Evolutionary conservation across 2,329 filamentous ascomycete genomes (phyloP).

Genomic region (Fonsecaea monophora): DNA sequence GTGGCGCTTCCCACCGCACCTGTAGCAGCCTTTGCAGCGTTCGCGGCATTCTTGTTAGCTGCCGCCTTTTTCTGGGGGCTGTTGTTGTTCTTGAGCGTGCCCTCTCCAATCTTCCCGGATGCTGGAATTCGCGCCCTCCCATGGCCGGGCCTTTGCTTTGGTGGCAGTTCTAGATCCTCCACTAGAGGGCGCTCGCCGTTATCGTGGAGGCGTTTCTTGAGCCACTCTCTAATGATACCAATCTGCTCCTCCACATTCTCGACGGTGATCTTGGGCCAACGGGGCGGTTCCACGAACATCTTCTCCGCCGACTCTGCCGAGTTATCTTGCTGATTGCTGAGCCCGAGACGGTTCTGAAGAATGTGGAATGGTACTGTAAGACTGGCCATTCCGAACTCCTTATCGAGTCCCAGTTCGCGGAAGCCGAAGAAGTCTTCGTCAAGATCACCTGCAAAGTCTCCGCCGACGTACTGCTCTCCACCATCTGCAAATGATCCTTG

Average conservation of each 20-base stretch:
- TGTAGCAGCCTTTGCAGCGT: constrained; percentile 22
- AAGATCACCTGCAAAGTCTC: constrained; percentile 96
- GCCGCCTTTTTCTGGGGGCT: constrained; percentile 53
- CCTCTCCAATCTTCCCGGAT: constrained; percentile 53
- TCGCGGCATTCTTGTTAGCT: constrained; percentile 24
- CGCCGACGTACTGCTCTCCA: constrained; percentile 94
- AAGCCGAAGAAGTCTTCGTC: constrained; percentile 99
- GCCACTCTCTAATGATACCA: constrained; percentile 88
- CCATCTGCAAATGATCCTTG: constrained; percentile 93
- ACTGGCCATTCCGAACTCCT: constrained; percentile 85
- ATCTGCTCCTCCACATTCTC: constrained; percentile 81
- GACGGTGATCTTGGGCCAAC: constrained; percentile 77
- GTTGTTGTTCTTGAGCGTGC: constrained; percentile 43
- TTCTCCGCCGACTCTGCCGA: constrained; percentile 41
- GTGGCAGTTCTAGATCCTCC: constrained; percentile 92
- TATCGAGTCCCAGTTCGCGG: constrained; percentile 89
- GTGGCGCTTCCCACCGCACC: constrained; percentile 20
- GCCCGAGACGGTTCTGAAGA: constrained; percentile 87
- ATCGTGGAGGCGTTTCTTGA: constrained; percentile 84
- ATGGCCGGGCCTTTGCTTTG: constrained; percentile 74
- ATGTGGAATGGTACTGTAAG: constrained; percentile 93
- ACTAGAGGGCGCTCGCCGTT: constrained; percentile 82
- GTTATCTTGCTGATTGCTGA: constrained; percentile 62
- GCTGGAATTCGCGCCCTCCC: constrained; percentile 53
- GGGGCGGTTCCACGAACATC: constrained; percentile 68